Conservation (phyloP, 2,329 filamentous ascomycete genomes). For the Hymenoscyphus salicellus region DNA sequence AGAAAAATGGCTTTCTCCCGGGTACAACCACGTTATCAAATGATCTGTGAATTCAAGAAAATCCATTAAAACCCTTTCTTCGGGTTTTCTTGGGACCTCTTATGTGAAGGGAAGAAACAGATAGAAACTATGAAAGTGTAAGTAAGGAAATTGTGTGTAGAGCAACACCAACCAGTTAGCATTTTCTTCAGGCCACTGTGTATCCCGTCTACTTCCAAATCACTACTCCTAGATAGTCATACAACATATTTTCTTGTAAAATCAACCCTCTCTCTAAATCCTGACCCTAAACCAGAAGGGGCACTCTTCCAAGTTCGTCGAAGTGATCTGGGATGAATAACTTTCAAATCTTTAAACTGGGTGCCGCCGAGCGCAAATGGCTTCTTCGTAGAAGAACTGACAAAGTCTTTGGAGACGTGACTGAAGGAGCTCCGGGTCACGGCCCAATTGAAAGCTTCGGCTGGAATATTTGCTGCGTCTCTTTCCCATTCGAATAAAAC, state of each 20-base stretch:
- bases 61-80: too few species aligned
- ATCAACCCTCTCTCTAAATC: background rate
- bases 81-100: too few species aligned
- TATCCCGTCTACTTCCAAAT: background rate
- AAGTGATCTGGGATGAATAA: background rate
- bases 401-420: background rate
- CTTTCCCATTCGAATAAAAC: constrained; percentile 12
- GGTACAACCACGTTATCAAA: too few species aligned
- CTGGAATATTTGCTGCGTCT: constrained; percentile 13
- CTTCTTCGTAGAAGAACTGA: background rate
- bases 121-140: background rate
- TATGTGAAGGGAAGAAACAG: background rate
- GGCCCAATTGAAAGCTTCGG: constrained; percentile 5
- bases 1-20: too few species aligned
- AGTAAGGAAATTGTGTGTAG: too few species aligned
- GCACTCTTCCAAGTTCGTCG: background rate
- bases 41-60: too few species aligned
- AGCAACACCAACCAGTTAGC: background rate
- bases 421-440: background rate
- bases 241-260: background rate
- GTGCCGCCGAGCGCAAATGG: background rate
- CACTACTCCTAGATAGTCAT: background rate
- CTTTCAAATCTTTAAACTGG: background rate
- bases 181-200: background rate
- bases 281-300: background rate